Base-by-base conservation (phyloP, 2,329 filamentous ascomycete species). In the Colletotrichum sp. region DNA sequence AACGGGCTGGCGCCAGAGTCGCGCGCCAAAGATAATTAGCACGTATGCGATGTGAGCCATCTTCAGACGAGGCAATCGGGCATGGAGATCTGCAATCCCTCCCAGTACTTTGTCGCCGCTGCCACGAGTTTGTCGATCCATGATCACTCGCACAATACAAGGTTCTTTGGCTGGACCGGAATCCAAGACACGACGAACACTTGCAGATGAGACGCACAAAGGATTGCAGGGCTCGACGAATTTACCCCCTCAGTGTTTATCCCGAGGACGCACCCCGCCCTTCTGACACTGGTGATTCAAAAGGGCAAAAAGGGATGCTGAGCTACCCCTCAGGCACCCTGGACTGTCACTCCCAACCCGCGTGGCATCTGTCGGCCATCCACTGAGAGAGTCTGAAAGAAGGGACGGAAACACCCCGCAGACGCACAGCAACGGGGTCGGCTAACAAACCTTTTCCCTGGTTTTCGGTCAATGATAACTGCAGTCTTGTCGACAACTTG, bases 351-450 rank as follows among this genome's bases (percentile, higher is more conserved):
- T 34, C 55, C 60, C 39, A 26, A 57, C 30, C 60, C 69, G 62
- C 70, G 63, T 76, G 69, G 64, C 70, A 76, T 55, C 69, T 15
- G 44, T 49, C 44, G 21, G 28, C 57, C 44, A 63, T 49, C 57
- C 34, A 30, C 57, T 69, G 34, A 67, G 57, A 60, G 73, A 69
- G 36, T 57, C 64, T 36, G 59, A 73, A 64, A 76, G 70, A 74
- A 64, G 74, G 49, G 74, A 74, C 65, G 59, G 49, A 76, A 72
- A 69, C 55, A 52, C 64, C 74, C 59, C 70, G 71, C 73, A 72
- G 69, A 69, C 62, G 69, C 59, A 21, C 70, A 65, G 70, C 59
- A 68, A 69, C 32, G 49, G 74, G 64, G 74, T 34, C 65, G 26
- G 32, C 66, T 69, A 74, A 59, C 59, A 65, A 59, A 34, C 57